Evolutionary conservation across 345 rosid species (phyloP), one percentile per base, ranked within the genome.

Genomic region (Populus davidiana): DNA sequence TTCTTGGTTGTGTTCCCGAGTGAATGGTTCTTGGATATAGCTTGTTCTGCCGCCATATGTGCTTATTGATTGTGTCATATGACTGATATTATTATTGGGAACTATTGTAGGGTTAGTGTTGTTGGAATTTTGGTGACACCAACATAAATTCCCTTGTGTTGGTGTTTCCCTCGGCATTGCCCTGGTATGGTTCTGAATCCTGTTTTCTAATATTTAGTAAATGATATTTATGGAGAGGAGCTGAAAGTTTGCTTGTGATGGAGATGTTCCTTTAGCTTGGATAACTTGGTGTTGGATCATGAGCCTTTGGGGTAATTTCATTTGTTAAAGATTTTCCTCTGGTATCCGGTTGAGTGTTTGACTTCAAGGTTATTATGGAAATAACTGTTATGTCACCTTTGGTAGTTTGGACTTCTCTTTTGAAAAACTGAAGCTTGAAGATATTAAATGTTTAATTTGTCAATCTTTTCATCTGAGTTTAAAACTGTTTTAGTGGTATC

Each of bases 101-200:
- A 86, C 80, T 86, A 75, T 87, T 88, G 90, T 87, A 87, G 90
- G 90, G 84, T 86, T 90, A 88, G 89, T 85, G 73, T 87, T 88
- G 65, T 83, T 83, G 85, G 84, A 83, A 85, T 68, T 79, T 75
- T 86, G 86, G 75, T 88, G 83, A 83, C 86, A 82, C 89, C 88
- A 89, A 85, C 89, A 85, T 83, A 83, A 83, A 78, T 72, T 77
- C 68, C 79, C 80, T 85, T 77, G 80, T 89, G 92, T 90, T 90
- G 88, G 89, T 86, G 85, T 82, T 80, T 23, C 79, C 81, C 84
- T 81, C 89, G 72, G 85, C 92, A 75, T 77, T 79, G 75, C 85
- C 71, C 85, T 86, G 90, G 90, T 88, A 91, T 88, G 92, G 86
- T 77, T 86, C 89, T 82, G 73, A 80, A 67, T 76, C 85, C 84